Evolutionary conservation across 2,329 filamentous ascomycete species (phyloP).

Genomic region (Phialemoniopsis sp.): DNA sequence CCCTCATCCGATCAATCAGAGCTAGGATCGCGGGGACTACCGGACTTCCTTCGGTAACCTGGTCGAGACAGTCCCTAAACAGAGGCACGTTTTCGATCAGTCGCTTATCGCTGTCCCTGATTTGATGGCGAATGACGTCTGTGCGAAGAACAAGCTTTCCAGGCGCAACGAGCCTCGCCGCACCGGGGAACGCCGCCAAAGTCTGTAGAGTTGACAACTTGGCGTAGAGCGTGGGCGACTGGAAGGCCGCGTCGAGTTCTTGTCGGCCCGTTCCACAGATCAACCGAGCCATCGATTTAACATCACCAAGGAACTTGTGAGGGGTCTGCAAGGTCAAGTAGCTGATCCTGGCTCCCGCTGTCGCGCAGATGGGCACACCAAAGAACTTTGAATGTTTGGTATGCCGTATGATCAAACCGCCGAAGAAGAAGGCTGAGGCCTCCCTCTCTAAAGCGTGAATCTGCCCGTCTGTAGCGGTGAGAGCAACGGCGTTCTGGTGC

Average conservation of each 20-base stretch:
- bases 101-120: constrained; percentile 8
- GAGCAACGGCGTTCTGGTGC: constrained; percentile 1
- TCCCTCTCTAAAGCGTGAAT: background rate
- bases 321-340: constrained; percentile 12
- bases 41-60: constrained; percentile 8
- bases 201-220: constrained; percentile 12
- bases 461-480: background rate
- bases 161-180: constrained; percentile 55
- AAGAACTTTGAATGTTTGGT: constrained; percentile 13
- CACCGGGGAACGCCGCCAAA: constrained; percentile 13
- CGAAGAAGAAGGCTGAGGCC: constrained; percentile 1
- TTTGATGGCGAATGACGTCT: constrained; percentile 39
- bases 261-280: constrained; percentile 1
- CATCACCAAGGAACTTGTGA: constrained; percentile 24
- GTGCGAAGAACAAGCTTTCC: constrained; percentile 69
- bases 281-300: constrained; percentile 16
- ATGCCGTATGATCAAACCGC: constrained; percentile 13
- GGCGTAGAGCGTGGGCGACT: constrained; percentile 11
- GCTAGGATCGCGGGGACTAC: constrained; percentile 9
- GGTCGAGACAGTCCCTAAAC: constrained; percentile 11
- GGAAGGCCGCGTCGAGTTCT: constrained; percentile 9
- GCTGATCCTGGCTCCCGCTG: constrained; percentile 9
- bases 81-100: constrained; percentile 8
- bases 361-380: constrained; percentile 10
- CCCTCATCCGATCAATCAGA: constrained; percentile 10